Conservation (phyloP, 768 basidiomycete genomes). For the Leccinum fibrillosum region DNA sequence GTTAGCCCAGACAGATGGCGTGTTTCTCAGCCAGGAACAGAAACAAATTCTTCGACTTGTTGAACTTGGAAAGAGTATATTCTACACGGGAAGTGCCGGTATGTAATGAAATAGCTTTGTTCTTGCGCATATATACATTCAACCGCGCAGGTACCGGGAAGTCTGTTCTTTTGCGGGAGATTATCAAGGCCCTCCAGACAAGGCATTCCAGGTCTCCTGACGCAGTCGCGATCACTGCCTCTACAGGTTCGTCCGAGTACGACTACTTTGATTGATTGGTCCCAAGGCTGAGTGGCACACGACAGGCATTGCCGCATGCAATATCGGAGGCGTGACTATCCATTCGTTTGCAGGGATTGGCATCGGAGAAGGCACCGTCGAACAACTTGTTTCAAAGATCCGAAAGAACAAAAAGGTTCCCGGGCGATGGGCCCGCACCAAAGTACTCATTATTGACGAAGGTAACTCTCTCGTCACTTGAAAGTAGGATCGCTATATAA, state of each 20-base stretch:
- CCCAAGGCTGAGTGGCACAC: background rate
- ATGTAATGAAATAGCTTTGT: constrained; percentile 25
- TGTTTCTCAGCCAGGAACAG: constrained; percentile 85
- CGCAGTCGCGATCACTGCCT: constrained; percentile 90
- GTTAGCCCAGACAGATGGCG: constrained; percentile 30
- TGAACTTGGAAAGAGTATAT: constrained; percentile 68
- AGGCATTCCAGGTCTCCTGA: constrained; percentile 53
- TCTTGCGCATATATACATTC: constrained; percentile 16
- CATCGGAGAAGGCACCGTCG: constrained; percentile 63
- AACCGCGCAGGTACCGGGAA: constrained; percentile 81
- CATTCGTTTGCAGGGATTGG: constrained; percentile 97
- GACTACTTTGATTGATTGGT: background rate
- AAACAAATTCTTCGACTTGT: constrained; percentile 79
- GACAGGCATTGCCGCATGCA: constrained; percentile 90
- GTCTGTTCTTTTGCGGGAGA: constrained; percentile 90
- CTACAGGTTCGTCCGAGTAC: constrained; percentile 59
- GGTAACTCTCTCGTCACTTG: constrained; percentile 35
- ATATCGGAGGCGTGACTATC: constrained; percentile 93
- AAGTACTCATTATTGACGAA: constrained; percentile 83
- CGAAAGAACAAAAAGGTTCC: constrained; percentile 82
- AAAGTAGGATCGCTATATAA: background rate
- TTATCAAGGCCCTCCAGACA: constrained; percentile 70
- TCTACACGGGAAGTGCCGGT: constrained; percentile 99
- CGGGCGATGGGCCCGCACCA: constrained; percentile 78
- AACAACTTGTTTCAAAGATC: constrained; percentile 62